Conservation (phyloP, 1,284 basidiomycete species). For the Salmacisia buchloeana region DNA sequence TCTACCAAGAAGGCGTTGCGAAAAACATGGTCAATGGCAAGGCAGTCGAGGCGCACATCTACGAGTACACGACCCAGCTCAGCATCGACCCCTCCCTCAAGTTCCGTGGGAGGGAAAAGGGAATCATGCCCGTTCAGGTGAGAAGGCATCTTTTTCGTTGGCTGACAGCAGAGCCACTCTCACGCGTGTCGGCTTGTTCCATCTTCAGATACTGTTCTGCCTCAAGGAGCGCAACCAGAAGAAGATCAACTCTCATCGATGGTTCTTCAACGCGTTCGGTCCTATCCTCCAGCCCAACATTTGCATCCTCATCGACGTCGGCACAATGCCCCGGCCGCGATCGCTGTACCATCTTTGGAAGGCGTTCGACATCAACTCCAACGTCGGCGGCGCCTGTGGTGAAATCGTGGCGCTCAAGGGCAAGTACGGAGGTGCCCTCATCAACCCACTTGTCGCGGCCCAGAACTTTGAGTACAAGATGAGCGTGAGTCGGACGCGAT, state of each 20-base stretch:
- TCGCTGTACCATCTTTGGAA: constrained; percentile 92
- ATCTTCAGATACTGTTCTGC: constrained; percentile 89
- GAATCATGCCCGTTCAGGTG: constrained; percentile 34
- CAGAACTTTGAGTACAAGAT: constrained; percentile 51
- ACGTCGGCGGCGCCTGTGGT: constrained; percentile 93
- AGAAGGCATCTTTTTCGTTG: constrained; percentile 22
- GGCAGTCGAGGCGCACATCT: constrained; percentile 83
- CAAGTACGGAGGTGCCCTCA: constrained; percentile 58
- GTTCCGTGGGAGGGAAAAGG: constrained; percentile 73
- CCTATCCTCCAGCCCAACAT: constrained; percentile 65
- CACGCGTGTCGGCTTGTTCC: constrained; percentile 53
- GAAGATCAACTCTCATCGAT: constrained; percentile 55
- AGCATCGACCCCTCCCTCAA: constrained; percentile 73
- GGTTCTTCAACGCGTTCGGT: constrained; percentile 53
- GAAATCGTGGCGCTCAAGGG: constrained; percentile 90
- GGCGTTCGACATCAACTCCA: constrained; percentile 89
- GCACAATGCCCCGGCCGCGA: constrained; percentile 66
- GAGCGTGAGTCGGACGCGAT: constrained; percentile 21
- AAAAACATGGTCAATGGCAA: constrained; percentile 82
- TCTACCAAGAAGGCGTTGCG: constrained; percentile 85
- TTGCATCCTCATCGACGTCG: constrained; percentile 88
- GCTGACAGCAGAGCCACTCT: constrained; percentile 13
- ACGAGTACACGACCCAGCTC: constrained; percentile 65
- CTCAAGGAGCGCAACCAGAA: constrained; percentile 88
- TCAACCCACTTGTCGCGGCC: constrained; percentile 66